Percentiles rank a stretch among this genome's conserved stretches.
phyloP scores from a whole-genome alignment of 306 rosid species.

The Astragalus membranaceus region DNA sequence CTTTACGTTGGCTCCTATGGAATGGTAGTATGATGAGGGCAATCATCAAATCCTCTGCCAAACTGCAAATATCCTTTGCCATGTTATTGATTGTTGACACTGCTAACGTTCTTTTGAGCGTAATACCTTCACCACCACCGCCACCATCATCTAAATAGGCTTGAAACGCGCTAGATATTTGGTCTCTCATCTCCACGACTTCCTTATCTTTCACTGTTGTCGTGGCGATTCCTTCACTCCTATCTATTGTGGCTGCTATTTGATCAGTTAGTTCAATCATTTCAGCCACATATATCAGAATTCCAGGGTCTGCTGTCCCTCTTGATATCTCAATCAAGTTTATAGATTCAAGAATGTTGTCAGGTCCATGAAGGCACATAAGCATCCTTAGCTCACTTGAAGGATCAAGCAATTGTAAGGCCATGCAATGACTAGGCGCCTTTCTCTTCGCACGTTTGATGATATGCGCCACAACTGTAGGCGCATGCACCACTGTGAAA shows the following conservation, averaged over 20 bases:
- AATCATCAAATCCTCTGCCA: constrained; percentile 67
- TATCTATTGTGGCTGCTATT: constrained; percentile 47
- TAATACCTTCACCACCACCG: constrained; percentile 41
- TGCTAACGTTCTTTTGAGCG: constrained; percentile 47
- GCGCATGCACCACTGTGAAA: constrained; percentile 62
- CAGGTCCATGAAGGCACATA: constrained; percentile 66
- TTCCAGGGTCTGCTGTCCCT: constrained; percentile 53
- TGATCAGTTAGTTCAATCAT: constrained; percentile 69
- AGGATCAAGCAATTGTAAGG: constrained; percentile 68
- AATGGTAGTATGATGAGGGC: constrained; percentile 83
- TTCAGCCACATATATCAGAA: constrained; percentile 60
- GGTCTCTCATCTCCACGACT: constrained; percentile 52
- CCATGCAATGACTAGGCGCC: constrained; percentile 60
- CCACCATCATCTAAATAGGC: constrained; percentile 26
- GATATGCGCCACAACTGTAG: constrained; percentile 64
- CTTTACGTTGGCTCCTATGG: constrained; percentile 51
- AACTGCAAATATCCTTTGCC: constrained; percentile 56
- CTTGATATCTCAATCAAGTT: constrained; percentile 82
- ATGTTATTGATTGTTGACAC: constrained; percentile 51
- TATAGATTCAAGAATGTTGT: constrained; percentile 43
- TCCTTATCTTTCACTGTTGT: constrained; percentile 43
- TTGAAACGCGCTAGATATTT: constrained; percentile 49
- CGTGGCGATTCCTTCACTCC: constrained; percentile 34
- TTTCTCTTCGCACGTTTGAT: constrained; percentile 70
- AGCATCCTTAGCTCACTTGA: constrained; percentile 51